Percentiles rank a stretch among this genome's conserved stretches.
Conservation (phyloP, 331 rosid genomes). For the Malus hybrid region DNA sequence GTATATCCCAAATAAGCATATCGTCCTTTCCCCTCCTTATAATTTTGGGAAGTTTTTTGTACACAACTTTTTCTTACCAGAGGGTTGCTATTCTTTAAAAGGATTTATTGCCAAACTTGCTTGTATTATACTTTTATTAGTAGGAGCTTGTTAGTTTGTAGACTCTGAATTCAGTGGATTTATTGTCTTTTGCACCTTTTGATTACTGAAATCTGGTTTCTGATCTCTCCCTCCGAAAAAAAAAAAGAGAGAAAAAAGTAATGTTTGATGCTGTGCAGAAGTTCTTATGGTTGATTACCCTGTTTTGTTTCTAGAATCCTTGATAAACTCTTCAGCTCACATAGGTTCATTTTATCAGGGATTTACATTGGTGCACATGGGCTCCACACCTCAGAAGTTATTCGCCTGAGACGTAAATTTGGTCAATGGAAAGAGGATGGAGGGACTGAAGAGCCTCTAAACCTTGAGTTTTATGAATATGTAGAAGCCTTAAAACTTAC, state of each 20-base stretch:
- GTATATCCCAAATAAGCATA: background rate
- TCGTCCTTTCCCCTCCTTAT: background rate
- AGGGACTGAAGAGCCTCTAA: conserved; percentile 47
- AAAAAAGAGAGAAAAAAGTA: background rate
- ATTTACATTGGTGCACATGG: conserved; percentile 88
- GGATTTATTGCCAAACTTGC: background rate
- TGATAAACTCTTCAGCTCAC: background rate
- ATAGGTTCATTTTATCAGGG: conserved; percentile 46
- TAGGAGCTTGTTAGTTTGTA: background rate
- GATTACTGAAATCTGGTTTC: background rate
- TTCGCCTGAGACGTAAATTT: conserved; percentile 69
- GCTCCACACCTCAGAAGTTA: conserved; percentile 71
- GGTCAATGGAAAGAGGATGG: conserved; percentile 87
- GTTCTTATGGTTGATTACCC: background rate
- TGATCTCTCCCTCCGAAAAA: background rate
- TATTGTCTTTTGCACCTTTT: background rate
- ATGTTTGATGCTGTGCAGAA: background rate
- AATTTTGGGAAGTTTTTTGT: background rate
- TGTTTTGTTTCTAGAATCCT: background rate
- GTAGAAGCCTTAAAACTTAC: conserved; percentile 90
- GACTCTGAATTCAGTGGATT: background rate
- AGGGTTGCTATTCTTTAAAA: background rate
- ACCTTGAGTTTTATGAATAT: conserved; percentile 92
- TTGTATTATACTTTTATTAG: background rate
- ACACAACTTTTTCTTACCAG: background rate